These are phyloP conservation scores for Geotrichum restrictum DNA, from an alignment of 1,139 yeast genomes.

Conservation along the genomic window DNA sequence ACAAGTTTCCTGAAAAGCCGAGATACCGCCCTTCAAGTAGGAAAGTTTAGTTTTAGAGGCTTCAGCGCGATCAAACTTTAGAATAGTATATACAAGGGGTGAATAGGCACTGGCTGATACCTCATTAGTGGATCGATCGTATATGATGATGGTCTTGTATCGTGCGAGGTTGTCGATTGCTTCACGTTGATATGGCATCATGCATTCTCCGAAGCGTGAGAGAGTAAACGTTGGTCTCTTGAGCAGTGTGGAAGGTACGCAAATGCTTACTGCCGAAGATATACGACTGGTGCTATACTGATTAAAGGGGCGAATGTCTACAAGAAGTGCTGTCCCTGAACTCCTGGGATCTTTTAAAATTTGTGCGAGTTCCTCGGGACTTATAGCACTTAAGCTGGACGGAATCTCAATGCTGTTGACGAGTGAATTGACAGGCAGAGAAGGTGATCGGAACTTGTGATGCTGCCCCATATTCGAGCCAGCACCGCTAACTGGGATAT, in stretches of 20 bases:
- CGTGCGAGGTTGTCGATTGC: conserved; percentile 30
- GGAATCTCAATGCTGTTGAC: conserved; percentile 20
- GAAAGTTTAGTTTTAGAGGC: conserved; percentile 27
- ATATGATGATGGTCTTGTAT: conserved; percentile 45
- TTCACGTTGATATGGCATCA: conserved; percentile 42
- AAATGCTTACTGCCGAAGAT: conserved; percentile 57
- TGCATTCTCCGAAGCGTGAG: conserved; percentile 53
- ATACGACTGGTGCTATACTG: conserved; percentile 55
- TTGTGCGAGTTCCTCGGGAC: conserved; percentile 16
- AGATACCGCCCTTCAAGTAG: conserved; percentile 39
- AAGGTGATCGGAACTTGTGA: conserved; percentile 26
- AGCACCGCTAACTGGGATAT: background rate
- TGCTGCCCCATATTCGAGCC: conserved; percentile 11
- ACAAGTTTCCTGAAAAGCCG: conserved; percentile 33
- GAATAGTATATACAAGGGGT: conserved; percentile 40
- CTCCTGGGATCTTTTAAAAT: background rate
- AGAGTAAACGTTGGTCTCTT: conserved; percentile 64
- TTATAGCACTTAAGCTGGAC: conserved; percentile 2
- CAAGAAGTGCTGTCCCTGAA: conserved; percentile 30
- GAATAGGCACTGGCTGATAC: conserved; percentile 39
- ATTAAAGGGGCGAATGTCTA: conserved; percentile 71
- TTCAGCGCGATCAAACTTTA: conserved; percentile 46
- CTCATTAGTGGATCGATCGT: conserved; percentile 45
- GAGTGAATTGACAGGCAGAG: conserved; percentile 25
- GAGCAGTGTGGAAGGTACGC: conserved; percentile 73